phyloP scores from a whole-genome alignment of 1,284 basidiomycete species.

The Melampsora larici-populina region DNA sequence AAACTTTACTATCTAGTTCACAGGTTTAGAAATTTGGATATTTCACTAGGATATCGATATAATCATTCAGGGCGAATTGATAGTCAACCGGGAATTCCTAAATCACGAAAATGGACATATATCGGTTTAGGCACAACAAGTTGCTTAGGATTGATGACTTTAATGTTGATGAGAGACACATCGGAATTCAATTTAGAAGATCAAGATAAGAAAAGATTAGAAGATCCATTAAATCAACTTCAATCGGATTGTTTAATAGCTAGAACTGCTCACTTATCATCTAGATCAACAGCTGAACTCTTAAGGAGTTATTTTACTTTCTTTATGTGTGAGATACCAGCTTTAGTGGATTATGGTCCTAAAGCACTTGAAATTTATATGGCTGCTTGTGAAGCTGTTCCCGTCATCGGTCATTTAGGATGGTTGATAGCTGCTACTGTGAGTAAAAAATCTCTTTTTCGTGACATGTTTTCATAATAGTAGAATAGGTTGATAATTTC shows the following conservation, averaged over 20 bases:
- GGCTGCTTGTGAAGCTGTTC: constrained; percentile 15
- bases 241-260: background rate
- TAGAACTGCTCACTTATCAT: background rate
- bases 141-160: no score
- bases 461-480: background rate
- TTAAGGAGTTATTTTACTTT: constrained; percentile 29
- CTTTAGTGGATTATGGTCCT: constrained; percentile 29
- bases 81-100: no score
- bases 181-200: no score
- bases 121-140: no score
- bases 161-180: no score
- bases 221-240: constrained; percentile 13
- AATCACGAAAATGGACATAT: no score
- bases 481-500: background rate
- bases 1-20: no score
- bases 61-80: no score
- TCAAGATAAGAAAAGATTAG: no score
- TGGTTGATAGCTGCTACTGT: constrained; percentile 31
- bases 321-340: constrained; percentile 27
- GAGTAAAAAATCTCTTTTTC: background rate
- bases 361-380: constrained; percentile 7
- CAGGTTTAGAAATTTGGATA: no score
- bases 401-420: constrained; percentile 13
- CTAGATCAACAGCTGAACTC: background rate
- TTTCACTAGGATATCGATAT: no score